Conservation (phyloP, 164 flowering plant species). For the Nymphaea thermarum region DNA sequence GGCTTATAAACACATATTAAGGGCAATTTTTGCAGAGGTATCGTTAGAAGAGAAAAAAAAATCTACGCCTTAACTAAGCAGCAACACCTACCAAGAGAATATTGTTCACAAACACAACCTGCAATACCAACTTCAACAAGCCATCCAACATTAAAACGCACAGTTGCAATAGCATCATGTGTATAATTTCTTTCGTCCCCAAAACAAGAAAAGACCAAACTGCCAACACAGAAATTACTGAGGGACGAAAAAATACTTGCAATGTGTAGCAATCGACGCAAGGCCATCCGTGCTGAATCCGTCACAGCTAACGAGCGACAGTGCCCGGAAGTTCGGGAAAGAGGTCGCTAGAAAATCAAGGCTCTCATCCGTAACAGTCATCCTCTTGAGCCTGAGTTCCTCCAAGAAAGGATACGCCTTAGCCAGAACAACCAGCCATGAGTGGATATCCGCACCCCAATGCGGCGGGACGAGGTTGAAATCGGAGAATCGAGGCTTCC, state of each 20-base stretch:
- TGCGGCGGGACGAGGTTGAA: slow-evolving; percentile 54
- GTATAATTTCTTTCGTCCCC: too few relatives aligned
- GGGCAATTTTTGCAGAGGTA: too few relatives aligned
- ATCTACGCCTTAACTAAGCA: too few relatives aligned
- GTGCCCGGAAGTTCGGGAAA: slow-evolving; percentile 39
- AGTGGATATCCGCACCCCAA: slow-evolving; percentile 58
- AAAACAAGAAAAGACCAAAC: too few relatives aligned
- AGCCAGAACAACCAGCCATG: slow-evolving; percentile 52
- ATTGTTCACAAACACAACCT: too few relatives aligned
- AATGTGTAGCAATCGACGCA: slow-evolving; percentile 50
- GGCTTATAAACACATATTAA: too few relatives aligned
- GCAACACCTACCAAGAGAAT: too few relatives aligned
- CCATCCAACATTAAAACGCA: too few relatives aligned
- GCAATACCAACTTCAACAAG: too few relatives aligned
- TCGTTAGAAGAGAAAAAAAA: too few relatives aligned
- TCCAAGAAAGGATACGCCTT: slow-evolving; percentile 48
- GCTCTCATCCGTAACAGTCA: slow-evolving; percentile 61
- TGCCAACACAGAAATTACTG: too few relatives aligned
- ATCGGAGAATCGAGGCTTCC: slow-evolving; percentile 63
- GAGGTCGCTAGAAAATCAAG: slow-evolving; percentile 45
- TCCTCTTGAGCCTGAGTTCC: slow-evolving; percentile 65
- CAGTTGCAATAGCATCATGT: too few relatives aligned
- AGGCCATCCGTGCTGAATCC: slow-evolving; percentile 77
- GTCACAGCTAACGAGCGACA: slow-evolving; percentile 66
- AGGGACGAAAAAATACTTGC: slow-evolving; percentile 31